Conservation (phyloP, 352 stramenopile genomes). For the Elongisporangium senticosum region DNA sequence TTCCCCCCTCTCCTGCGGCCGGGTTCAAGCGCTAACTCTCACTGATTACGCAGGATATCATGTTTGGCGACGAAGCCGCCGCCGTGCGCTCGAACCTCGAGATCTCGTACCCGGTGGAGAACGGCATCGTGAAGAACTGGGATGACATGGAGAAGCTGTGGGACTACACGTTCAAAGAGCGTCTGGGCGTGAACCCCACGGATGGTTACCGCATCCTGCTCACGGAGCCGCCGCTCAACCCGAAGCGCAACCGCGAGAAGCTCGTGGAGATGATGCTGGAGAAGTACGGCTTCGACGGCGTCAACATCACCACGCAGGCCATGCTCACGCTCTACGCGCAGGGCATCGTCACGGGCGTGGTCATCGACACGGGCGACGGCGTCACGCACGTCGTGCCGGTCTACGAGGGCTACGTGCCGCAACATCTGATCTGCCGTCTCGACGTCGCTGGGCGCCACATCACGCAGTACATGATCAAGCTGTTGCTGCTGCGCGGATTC, state of each 20-base stretch:
- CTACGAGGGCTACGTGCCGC: slow-evolving; percentile 87
- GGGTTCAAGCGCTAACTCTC: too few relatives aligned
- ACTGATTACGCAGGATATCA: slow-evolving; percentile 76
- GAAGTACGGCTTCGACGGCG: slow-evolving; percentile 88
- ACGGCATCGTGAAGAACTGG: slow-evolving; percentile 97
- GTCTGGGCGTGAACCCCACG: slow-evolving; percentile 61
- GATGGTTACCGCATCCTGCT: slow-evolving; percentile 86
- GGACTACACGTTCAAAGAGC: slow-evolving; percentile 95
- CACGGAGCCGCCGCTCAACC: slow-evolving; percentile 91
- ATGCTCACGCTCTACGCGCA: slow-evolving; percentile 93
- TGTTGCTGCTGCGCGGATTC: slow-evolving; percentile 88
- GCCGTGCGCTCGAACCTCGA: slow-evolving; percentile 83
- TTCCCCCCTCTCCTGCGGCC: neutral
- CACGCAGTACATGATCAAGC: slow-evolving; percentile 94
- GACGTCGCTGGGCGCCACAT: slow-evolving; percentile 92
- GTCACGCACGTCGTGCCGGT: slow-evolving; percentile 92
- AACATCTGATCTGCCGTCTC: slow-evolving; percentile 87
- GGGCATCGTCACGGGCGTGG: slow-evolving; percentile 85
- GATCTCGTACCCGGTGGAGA: slow-evolving; percentile 91
- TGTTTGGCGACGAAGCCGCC: slow-evolving; percentile 93
- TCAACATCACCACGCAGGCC: slow-evolving; percentile 89
- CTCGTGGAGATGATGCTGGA: slow-evolving; percentile 93
- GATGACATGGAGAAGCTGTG: slow-evolving; percentile 97
- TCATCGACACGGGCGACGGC: slow-evolving; percentile 91
- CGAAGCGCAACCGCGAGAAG: slow-evolving; percentile 88